Conservation (phyloP, 306 rosid species). For the Bauhinia variegata region DNA sequence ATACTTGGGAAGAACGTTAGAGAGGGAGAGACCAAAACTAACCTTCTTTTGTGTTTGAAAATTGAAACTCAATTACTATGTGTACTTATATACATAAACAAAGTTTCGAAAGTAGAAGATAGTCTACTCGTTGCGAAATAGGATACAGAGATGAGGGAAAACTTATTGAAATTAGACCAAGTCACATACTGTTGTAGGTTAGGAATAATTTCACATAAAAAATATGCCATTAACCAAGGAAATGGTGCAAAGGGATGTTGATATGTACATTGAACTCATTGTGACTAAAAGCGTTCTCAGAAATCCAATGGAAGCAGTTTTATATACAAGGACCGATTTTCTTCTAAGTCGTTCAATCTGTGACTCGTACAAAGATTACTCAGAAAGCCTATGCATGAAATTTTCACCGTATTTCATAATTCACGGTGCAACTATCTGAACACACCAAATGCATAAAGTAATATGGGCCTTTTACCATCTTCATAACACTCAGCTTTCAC, state of each 20-base stretch:
- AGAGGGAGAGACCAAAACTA: background rate
- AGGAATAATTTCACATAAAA: background rate
- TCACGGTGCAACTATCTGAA: no score
- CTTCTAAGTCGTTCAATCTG: background rate
- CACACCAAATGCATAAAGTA: background rate
- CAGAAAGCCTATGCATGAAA: background rate
- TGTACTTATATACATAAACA: no score
- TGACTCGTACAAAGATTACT: background rate
- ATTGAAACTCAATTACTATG: background rate
- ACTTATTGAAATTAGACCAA: background rate
- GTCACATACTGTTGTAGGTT: background rate
- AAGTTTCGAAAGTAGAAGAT: no score
- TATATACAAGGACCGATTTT: conserved; percentile 1
- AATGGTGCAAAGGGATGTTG: background rate
- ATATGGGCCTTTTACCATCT: background rate
- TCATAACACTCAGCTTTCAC: background rate
- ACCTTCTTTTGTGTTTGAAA: background rate
- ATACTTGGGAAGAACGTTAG: background rate
- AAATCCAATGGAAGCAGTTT: background rate
- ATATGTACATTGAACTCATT: background rate
- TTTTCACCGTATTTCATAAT: background rate
- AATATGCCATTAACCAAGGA: background rate
- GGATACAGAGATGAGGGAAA: background rate
- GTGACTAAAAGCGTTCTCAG: background rate
- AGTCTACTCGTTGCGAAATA: background rate